These are phyloP conservation scores for Candida golubevii DNA, from an alignment of 805 yeast genomes.

Conservation along the genomic window DNA sequence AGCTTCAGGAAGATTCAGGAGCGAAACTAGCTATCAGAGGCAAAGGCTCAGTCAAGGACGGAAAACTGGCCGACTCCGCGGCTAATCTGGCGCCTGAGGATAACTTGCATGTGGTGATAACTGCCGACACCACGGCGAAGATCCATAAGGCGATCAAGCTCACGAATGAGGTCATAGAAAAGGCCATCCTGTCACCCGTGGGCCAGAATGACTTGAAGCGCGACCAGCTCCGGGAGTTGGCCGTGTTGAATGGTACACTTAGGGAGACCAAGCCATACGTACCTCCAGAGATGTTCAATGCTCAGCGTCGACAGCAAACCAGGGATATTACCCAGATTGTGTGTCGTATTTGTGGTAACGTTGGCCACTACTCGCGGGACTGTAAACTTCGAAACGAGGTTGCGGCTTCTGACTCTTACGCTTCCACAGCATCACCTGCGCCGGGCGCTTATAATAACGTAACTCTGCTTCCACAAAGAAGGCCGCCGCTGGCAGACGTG, in stretches of 20 bases:
- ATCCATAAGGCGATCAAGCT: slow-evolving; percentile 69
- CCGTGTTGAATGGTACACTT: slow-evolving; percentile 89
- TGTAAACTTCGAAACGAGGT: slow-evolving; percentile 45
- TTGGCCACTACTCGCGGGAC: slow-evolving; percentile 87
- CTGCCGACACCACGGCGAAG: slow-evolving; percentile 76
- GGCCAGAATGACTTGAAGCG: slow-evolving; percentile 91
- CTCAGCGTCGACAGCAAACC: slow-evolving; percentile 22
- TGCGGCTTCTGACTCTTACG: slow-evolving; percentile 1
- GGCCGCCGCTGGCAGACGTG: slow-evolving; percentile 1
- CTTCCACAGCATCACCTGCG: neutral
- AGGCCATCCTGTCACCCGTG: slow-evolving; percentile 84
- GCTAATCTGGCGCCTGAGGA: slow-evolving; percentile 39
- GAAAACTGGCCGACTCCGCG: slow-evolving; percentile 42
- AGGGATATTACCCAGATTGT: slow-evolving; percentile 51
- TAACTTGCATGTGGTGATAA: slow-evolving; percentile 82
- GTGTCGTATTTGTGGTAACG: slow-evolving; percentile 74
- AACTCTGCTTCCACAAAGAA: neutral
- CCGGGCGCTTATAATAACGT: neutral
- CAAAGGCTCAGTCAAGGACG: slow-evolving; percentile 92
- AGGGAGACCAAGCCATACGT: slow-evolving; percentile 68
- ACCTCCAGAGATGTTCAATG: slow-evolving; percentile 36
- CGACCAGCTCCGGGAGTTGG: slow-evolving; percentile 86
- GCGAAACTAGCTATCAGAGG: slow-evolving; percentile 92
- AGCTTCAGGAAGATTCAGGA: slow-evolving; percentile 78
- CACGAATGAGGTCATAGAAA: slow-evolving; percentile 71